These are phyloP conservation scores for Blumeriella jaapii DNA, from an alignment of 2,329 filamentous ascomycete genomes.

Conservation along the genomic window DNA sequence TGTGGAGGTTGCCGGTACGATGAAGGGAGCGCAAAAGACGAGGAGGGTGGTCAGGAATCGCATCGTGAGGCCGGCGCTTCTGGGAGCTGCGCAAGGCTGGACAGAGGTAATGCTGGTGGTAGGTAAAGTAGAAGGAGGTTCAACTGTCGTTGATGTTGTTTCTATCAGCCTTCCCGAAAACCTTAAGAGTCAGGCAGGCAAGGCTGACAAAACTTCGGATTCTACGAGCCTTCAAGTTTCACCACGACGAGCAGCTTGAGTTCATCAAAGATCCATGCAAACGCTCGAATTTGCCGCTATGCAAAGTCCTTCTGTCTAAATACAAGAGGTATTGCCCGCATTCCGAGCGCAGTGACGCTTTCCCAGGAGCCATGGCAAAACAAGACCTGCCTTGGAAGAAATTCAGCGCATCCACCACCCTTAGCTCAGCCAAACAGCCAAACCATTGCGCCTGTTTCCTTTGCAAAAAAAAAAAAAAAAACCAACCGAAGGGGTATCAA, in stretches of 20 bases:
- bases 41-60: conserved; percentile 33
- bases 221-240: too few relatives aligned
- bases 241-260: too few relatives aligned
- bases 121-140: too few relatives aligned
- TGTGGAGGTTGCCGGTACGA: conserved; percentile 29
- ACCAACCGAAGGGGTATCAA: conserved; percentile 17
- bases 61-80: conserved; percentile 10
- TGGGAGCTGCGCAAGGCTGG: conserved; percentile 1
- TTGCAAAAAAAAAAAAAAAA: conserved; percentile 12
- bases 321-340: too few relatives aligned
- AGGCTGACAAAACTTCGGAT: too few relatives aligned
- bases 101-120: background rate
- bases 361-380: background rate
- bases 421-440: background rate
- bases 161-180: too few relatives aligned
- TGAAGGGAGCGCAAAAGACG: conserved; percentile 28
- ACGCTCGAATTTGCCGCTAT: too few relatives aligned
- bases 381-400: background rate
- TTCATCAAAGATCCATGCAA: too few relatives aligned
- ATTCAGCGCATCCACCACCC: background rate
- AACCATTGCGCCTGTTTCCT: conserved; percentile 14
- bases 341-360: too few relatives aligned
- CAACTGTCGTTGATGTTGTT: too few relatives aligned
- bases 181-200: too few relatives aligned
- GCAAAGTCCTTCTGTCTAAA: too few relatives aligned